These are phyloP conservation scores for Colletotrichum viniferum DNA, from an alignment of 2,329 filamentous ascomycete genomes.

Conservation along the genomic window DNA sequence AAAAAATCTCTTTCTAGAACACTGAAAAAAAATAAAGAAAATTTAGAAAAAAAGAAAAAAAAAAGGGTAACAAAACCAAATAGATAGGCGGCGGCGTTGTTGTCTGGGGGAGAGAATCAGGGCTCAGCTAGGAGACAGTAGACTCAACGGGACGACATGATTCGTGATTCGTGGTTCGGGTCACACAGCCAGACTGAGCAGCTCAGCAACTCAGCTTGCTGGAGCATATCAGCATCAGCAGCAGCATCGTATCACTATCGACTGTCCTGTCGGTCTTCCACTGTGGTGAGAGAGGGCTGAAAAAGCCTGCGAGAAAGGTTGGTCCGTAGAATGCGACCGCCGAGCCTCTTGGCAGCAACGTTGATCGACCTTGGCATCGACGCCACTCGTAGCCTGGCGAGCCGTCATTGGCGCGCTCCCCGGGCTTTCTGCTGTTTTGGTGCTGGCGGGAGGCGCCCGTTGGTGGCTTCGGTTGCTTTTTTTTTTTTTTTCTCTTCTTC, in stretches of 20 bases:
- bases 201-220: neutral
- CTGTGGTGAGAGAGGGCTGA: neutral
- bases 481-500: neutral
- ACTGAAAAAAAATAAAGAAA: too few relatives aligned
- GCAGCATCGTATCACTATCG: neutral
- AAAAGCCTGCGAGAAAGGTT: neutral
- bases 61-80: too few relatives aligned
- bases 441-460: constrained; percentile 7
- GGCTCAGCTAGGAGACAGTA: neutral
- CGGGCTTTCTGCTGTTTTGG: constrained; percentile 10
- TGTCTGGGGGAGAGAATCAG: neutral
- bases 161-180: neutral
- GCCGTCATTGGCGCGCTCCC: constrained; percentile 4
- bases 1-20: too few relatives aligned
- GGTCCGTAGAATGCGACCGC: constrained; percentile 2
- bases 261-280: neutral
- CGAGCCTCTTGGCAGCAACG: constrained; percentile 13
- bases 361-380: constrained; percentile 22
- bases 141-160: neutral
- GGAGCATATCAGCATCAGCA: neutral
- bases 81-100: constrained; percentile 3
- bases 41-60: too few relatives aligned
- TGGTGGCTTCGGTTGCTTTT: neutral
- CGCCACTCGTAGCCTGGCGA: neutral
- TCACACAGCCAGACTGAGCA: neutral